Percentiles rank a stretch among this genome's conserved stretches.
Evolutionary conservation across 176 grass and related monocot genomes (phyloP).

Genomic region (Cenchrus purpureus): DNA sequence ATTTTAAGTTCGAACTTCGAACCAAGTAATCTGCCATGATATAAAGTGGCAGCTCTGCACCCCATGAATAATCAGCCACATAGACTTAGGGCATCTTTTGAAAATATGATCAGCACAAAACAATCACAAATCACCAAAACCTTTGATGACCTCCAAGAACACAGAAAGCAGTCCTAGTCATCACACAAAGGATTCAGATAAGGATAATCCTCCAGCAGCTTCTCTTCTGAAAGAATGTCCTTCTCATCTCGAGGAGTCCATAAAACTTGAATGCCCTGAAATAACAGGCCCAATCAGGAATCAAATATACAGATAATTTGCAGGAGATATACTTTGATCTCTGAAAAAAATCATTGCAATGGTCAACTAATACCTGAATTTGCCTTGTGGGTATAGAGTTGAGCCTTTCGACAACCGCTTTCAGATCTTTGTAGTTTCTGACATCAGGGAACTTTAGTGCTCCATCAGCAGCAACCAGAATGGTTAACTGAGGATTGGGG

Average conservation of each 20-base stretch:
- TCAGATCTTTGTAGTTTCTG: slow-evolving; percentile 15
- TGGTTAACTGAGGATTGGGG: slow-evolving; percentile 29
- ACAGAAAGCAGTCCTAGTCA: neutral
- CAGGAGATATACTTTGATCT: neutral
- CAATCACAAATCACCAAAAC: neutral
- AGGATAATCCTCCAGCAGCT: slow-evolving; percentile 21
- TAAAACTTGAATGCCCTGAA: slow-evolving; percentile 31
- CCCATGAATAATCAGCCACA: neutral
- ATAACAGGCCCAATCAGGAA: neutral
- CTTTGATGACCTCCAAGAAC: neutral
- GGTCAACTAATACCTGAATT: neutral
- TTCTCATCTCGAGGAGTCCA: slow-evolving; percentile 32
- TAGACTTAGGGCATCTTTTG: too few species aligned
- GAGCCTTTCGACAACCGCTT: slow-evolving; percentile 28
- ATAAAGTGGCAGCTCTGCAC: neutral
- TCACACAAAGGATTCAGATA: slow-evolving; percentile 25
- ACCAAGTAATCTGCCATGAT: neutral
- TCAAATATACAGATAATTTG: neutral
- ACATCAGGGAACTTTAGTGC: neutral
- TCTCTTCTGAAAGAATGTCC: slow-evolving; percentile 28
- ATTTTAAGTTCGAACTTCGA: neutral
- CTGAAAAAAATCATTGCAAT: neutral
- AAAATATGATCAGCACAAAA: neutral
- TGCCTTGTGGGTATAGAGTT: neutral
- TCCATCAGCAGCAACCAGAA: slow-evolving; percentile 40